These are phyloP conservation scores for Eucalyptus grandis DNA, from an alignment of 345 rosid genomes.

Conservation along the genomic window DNA sequence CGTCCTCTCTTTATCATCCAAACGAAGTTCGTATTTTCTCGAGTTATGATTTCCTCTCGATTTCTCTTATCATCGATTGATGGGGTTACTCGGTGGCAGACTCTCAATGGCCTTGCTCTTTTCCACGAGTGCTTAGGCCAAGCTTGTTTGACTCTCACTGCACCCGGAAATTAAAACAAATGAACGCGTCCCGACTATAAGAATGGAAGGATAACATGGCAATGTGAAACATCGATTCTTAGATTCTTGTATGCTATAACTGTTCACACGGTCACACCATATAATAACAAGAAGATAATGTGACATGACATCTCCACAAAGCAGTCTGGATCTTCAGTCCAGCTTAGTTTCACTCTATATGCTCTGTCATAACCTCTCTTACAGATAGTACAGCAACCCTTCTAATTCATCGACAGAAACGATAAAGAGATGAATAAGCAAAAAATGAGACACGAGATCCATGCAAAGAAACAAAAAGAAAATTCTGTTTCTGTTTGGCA, in stretches of 20 bases:
- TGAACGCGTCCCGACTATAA: background rate
- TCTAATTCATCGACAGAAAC: background rate
- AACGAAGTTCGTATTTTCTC: background rate
- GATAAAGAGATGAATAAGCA: background rate
- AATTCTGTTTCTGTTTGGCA: background rate
- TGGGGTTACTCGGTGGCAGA: background rate
- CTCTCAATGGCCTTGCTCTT: background rate
- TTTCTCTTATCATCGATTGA: background rate
- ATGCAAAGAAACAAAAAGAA: background rate
- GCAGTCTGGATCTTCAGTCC: background rate
- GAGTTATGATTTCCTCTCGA: background rate
- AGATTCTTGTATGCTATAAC: background rate
- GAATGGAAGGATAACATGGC: background rate
- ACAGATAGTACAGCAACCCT: background rate
- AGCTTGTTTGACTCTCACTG: background rate
- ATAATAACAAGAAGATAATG: background rate
- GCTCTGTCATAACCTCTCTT: background rate
- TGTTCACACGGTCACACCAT: background rate
- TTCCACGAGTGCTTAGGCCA: background rate
- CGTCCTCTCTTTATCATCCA: background rate
- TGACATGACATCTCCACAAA: background rate
- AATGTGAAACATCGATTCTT: background rate
- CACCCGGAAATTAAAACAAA: background rate
- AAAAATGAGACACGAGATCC: background rate
- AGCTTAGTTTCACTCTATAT: background rate